These are phyloP conservation scores for Elsinoe batatas DNA, from an alignment of 2,329 filamentous ascomycete genomes.

Conservation along the genomic window DNA sequence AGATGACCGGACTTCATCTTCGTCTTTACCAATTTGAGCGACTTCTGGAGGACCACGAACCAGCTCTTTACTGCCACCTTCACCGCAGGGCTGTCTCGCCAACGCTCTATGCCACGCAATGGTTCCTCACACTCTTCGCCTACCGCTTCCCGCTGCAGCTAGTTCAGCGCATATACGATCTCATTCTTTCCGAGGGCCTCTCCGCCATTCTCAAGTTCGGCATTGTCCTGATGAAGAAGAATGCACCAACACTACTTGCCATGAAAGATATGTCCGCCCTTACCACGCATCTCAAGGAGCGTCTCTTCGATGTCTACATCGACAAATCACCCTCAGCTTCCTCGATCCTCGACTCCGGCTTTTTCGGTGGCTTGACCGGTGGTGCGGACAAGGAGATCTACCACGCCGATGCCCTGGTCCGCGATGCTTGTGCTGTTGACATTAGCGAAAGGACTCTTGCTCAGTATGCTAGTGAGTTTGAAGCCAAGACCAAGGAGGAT, in stretches of 20 bases:
- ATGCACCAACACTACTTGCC: slow-evolving; percentile 61
- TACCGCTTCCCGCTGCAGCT: slow-evolving; percentile 95
- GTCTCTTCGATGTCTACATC: slow-evolving; percentile 92
- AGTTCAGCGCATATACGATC: slow-evolving; percentile 89
- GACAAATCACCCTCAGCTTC: slow-evolving; percentile 87
- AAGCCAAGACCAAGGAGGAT: slow-evolving; percentile 75
- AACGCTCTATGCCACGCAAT: slow-evolving; percentile 93
- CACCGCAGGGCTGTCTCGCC: slow-evolving; percentile 78
- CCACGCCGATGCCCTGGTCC: slow-evolving; percentile 82
- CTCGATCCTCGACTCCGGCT: slow-evolving; percentile 88
- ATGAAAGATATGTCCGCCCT: slow-evolving; percentile 89
- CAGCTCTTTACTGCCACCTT: slow-evolving; percentile 88
- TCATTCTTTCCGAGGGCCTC: slow-evolving; percentile 87
- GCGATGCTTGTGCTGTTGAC: slow-evolving; percentile 81
- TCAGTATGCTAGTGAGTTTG: slow-evolving; percentile 77
- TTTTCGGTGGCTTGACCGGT: slow-evolving; percentile 78
- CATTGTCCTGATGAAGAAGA: slow-evolving; percentile 93
- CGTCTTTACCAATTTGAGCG: slow-evolving; percentile 93
- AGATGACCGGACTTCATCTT: slow-evolving; percentile 93
- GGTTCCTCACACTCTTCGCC: slow-evolving; percentile 97
- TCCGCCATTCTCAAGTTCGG: slow-evolving; percentile 87
- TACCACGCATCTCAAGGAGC: slow-evolving; percentile 85
- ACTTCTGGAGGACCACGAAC: slow-evolving; percentile 84
- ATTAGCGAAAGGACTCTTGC: slow-evolving; percentile 75
- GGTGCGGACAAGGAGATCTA: slow-evolving; percentile 92